Evolutionary conservation across 2,329 filamentous ascomycete species (phyloP).

Genomic region (Aspergillus neoniger): DNA sequence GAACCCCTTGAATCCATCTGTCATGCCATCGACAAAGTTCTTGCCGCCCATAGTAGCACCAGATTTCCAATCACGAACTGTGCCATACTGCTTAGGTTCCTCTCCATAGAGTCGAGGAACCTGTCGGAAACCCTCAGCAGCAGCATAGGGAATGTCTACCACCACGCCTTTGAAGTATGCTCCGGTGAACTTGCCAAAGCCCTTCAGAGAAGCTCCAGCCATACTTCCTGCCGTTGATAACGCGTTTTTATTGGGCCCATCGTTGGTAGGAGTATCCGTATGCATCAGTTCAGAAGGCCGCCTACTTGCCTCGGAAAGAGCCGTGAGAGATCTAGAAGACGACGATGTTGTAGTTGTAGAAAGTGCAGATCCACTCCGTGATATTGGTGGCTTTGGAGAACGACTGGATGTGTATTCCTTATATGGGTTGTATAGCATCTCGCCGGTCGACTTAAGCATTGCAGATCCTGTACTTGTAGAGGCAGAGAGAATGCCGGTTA

Average conservation of each 20-base stretch:
- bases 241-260: background rate
- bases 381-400: background rate
- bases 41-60: slow-evolving; percentile 36
- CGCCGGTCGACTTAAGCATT: slow-evolving; percentile 27
- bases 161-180: slow-evolving; percentile 35
- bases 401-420: slow-evolving; percentile 24
- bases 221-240: slow-evolving; percentile 13
- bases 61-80: slow-evolving; percentile 37
- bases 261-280: background rate
- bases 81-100: slow-evolving; percentile 32
- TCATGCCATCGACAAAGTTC: slow-evolving; percentile 36
- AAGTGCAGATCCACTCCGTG: background rate
- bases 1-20: slow-evolving; percentile 34
- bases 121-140: slow-evolving; percentile 38
- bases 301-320: background rate
- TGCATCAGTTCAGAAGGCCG: background rate
- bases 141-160: slow-evolving; percentile 41
- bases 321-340: background rate
- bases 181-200: slow-evolving; percentile 29
- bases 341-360: background rate
- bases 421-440: slow-evolving; percentile 33
- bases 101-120: slow-evolving; percentile 43
- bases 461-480: slow-evolving; percentile 28
- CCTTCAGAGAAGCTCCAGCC: slow-evolving; percentile 21
- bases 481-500: slow-evolving; percentile 32